phyloP scores from a whole-genome alignment of 306 rosid genomes.

The Pyrus communis region DNA sequence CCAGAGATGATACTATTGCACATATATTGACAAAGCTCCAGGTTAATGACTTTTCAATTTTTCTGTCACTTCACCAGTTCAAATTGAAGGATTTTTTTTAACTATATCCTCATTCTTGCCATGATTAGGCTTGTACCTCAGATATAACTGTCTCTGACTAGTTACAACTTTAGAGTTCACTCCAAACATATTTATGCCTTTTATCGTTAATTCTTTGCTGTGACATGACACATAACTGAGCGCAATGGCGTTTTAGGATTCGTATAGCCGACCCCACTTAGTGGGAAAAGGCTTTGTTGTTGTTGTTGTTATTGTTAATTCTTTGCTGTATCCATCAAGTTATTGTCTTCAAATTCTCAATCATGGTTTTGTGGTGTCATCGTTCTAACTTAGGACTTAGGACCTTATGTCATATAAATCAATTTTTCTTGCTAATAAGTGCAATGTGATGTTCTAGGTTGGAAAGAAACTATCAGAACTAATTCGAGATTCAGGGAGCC shows the following conservation, averaged over 20 bases:
- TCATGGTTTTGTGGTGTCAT: background rate
- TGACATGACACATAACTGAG: too few species aligned
- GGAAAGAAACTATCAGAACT: conserved; percentile 93
- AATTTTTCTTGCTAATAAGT: conserved; percentile 6
- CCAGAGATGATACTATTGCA: conserved; percentile 90
- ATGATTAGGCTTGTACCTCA: background rate
- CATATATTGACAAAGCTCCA: conserved; percentile 96
- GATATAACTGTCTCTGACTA: background rate
- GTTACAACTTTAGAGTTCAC: background rate
- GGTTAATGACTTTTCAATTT: conserved; percentile 32
- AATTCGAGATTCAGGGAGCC: conserved; percentile 88
- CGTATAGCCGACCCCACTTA: too few species aligned
- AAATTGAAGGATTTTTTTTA: background rate
- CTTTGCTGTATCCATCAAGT: background rate
- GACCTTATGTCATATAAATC: background rate
- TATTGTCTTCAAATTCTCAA: background rate
- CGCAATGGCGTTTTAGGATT: too few species aligned
- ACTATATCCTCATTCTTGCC: background rate
- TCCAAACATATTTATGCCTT: background rate
- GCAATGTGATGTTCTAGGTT: conserved; percentile 44
- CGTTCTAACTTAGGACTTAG: background rate
- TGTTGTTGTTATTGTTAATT: background rate
- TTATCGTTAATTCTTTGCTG: background rate
- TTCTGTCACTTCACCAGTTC: background rate
- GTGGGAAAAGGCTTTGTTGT: too few species aligned